Base-by-base conservation (phyloP, 352 stramenopile species). In the Phytophthora nicotianae region DNA sequence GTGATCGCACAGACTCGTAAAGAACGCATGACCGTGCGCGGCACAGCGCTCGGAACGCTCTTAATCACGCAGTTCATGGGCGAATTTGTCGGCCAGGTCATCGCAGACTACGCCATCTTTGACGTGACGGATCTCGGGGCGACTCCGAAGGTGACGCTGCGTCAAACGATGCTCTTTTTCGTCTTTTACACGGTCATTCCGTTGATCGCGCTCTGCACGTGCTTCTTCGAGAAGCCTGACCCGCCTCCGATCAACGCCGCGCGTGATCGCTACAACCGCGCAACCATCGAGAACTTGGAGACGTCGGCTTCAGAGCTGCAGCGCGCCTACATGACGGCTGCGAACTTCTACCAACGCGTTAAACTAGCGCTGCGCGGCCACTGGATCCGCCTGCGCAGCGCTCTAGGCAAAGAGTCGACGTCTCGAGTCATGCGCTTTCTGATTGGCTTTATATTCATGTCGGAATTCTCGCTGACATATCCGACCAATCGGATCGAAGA, bases 381-480 rank as follows among this genome's bases (percentile, higher is more conserved):
- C 38, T 78, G 70, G 69, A 51, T 65, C 47, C 57, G 59, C 1
- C 70, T 82, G 33, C 75, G 70, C 21, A 61, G 49, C 24, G 68
- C 69, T 4, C 48, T 84, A 14, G 42, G 59, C 46, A 74, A 70
- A 41, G 54, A 75, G 26, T 71, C 75, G 3, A 82, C 72, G 16
- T 80, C 72, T 16, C 54, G 62, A 5, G 61, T 82, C 19, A 63
- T 72, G 5, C 52, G 61, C 8, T 84, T 80, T 50, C 60, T 84
- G 17, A 70, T 78, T 32, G 53, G 72, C 16, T 84, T 78, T 42
- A 60, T 84, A 27, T 74, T 84, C 57, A 75, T 84, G 47, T 74
- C 50, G 19, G 75, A 84, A 41, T 84, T 84, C 42, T 77, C 75
- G 14, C 49, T 84, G 9, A 70, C 59, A 24, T 84, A 84, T 38